Percentiles rank a stretch among this genome's conserved stretches.
These are phyloP conservation scores for Apiospora aurea DNA, from an alignment of 2,329 filamentous ascomycete species.

Conservation along the genomic window DNA sequence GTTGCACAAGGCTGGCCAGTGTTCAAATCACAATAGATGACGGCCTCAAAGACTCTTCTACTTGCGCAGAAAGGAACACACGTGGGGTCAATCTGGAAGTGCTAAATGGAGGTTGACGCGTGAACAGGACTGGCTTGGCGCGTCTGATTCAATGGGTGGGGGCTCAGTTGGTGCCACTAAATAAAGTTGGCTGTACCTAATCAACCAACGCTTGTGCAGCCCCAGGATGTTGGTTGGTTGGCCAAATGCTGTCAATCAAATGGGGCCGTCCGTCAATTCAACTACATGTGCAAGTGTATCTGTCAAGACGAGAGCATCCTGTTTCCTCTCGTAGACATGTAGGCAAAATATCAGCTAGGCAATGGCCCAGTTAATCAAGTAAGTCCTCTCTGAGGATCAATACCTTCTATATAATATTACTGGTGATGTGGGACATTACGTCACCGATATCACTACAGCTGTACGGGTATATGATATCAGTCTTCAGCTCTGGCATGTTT, in stretches of 20 bases:
- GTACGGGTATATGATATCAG: neutral
- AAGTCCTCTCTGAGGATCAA: neutral
- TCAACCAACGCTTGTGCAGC: neutral
- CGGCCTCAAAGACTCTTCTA: neutral
- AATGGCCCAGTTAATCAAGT: neutral
- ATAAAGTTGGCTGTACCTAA: neutral
- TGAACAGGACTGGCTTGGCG: constrained; percentile 6
- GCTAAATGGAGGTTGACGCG: neutral
- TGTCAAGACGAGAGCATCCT: too few species aligned
- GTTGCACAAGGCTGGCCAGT: neutral
- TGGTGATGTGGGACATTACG: neutral
- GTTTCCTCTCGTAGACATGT: too few species aligned
- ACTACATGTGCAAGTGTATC: too few species aligned
- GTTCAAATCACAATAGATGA: neutral
- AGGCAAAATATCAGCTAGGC: too few species aligned
- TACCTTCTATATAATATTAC: neutral
- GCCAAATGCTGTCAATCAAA: too few species aligned
- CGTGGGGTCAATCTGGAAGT: constrained; percentile 6
- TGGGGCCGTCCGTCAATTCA: too few species aligned
- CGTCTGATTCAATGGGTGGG: constrained; percentile 7
- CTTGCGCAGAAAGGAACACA: neutral
- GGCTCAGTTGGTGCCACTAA: constrained; percentile 1
- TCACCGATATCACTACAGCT: neutral
- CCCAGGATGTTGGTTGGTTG: too few species aligned
- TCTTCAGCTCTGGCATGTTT: neutral